phyloP scores from a whole-genome alignment of 805 yeast species.

The Sugiyamaella marilandica region DNA sequence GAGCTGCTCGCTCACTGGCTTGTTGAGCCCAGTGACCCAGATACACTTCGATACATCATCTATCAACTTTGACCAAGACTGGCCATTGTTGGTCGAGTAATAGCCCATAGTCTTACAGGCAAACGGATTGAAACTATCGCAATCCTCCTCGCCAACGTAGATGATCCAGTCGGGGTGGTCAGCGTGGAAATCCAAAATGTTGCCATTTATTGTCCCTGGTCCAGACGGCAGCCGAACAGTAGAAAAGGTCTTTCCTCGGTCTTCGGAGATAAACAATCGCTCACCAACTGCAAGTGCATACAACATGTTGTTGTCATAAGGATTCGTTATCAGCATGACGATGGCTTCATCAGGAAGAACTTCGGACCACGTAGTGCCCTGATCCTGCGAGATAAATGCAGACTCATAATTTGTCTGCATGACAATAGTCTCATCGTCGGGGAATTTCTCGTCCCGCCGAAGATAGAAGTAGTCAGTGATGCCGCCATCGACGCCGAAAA shows the following conservation, averaged over 20 bases:
- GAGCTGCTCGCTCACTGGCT: constrained; percentile 44
- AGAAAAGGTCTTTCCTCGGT: constrained; percentile 61
- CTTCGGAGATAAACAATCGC: constrained; percentile 52
- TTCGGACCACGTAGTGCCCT: constrained; percentile 49
- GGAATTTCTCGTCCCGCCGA: constrained; percentile 43
- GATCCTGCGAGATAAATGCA: constrained; percentile 65
- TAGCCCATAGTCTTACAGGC: constrained; percentile 58
- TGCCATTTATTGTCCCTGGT: constrained; percentile 32
- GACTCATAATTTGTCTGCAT: constrained; percentile 49
- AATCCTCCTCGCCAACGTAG: constrained; percentile 60
- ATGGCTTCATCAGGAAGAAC: constrained; percentile 42
- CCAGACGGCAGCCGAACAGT: constrained; percentile 48
- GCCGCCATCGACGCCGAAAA: constrained; percentile 47
- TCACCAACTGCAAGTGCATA: constrained; percentile 48
- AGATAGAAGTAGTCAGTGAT: constrained; percentile 57
- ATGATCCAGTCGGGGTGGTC: constrained; percentile 54
- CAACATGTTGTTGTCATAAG: constrained; percentile 52
- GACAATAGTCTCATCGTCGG: constrained; percentile 61
- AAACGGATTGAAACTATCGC: constrained; percentile 39
- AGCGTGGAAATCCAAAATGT: constrained; percentile 55
- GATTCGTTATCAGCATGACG: constrained; percentile 56
- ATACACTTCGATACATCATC: constrained; percentile 58
- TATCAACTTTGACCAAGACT: constrained; percentile 49
- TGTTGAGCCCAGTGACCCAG: constrained; percentile 55
- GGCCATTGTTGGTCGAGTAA: constrained; percentile 65